A percentile compares a stretch with the other conserved stretches of the same genome.
Conservation (phyloP, 495 filamentous ascomycete genomes). For the Hypoxylon perforatum region DNA sequence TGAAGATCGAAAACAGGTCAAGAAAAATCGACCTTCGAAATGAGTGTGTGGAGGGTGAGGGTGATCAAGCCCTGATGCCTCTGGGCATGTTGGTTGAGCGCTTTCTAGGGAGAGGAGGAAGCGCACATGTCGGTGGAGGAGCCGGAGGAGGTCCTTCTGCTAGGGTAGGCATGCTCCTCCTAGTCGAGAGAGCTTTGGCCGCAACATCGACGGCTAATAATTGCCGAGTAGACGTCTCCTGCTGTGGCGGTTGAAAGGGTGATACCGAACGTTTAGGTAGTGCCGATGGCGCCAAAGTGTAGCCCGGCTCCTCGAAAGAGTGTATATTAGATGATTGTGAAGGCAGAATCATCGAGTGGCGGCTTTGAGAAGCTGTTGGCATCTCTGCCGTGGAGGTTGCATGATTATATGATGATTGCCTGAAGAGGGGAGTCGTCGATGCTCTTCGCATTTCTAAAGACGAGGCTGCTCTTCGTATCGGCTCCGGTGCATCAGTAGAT, state of each 20-base stretch:
- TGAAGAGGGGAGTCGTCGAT: slow-evolving; percentile 17
- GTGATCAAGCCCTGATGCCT: slow-evolving; percentile 15
- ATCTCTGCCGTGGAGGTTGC: slow-evolving; percentile 25
- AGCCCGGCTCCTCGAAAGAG: neutral
- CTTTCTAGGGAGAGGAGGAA: slow-evolving; percentile 68
- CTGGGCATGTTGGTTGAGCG: slow-evolving; percentile 15
- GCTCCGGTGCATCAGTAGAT: slow-evolving; percentile 10
- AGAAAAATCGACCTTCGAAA: neutral
- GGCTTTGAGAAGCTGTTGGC: slow-evolving; percentile 14
- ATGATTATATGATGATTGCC: slow-evolving; percentile 22
- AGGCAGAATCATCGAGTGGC: slow-evolving; percentile 21
- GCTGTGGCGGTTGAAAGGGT: slow-evolving; percentile 42
- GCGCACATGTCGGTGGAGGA: slow-evolving; percentile 71
- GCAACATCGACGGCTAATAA: slow-evolving; percentile 44
- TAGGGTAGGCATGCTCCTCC: slow-evolving; percentile 70
- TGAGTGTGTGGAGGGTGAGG: neutral
- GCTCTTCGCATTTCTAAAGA: slow-evolving; percentile 40
- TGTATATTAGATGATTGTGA: slow-evolving; percentile 12
- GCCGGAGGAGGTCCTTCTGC: slow-evolving; percentile 68
- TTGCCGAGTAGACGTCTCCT: slow-evolving; percentile 42
- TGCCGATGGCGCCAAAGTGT: slow-evolving; percentile 7
- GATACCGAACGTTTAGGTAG: slow-evolving; percentile 41
- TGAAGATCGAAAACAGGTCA: slow-evolving; percentile 6
- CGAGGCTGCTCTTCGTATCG: slow-evolving; percentile 37
- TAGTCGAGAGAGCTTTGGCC: slow-evolving; percentile 47